phyloP scores from a whole-genome alignment of 2,329 filamentous ascomycete species.

The Hypoxylon rubiginosum region DNA sequence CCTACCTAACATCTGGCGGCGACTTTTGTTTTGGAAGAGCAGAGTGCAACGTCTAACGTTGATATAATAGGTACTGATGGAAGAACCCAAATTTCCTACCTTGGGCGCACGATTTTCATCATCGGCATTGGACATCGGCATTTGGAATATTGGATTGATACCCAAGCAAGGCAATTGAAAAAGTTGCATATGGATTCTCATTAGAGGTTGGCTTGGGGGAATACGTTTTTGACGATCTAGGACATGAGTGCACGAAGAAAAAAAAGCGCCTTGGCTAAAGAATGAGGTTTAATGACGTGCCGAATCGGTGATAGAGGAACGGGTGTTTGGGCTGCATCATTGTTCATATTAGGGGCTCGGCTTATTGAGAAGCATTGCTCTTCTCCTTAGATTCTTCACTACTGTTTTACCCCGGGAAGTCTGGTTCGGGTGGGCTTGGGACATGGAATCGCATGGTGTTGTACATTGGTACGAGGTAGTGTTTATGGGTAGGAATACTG shows the following conservation, averaged over 20 bases:
- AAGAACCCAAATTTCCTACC: conserved; percentile 13
- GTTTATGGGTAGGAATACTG: conserved; percentile 4
- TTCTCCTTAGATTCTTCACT: neutral
- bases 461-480: conserved; percentile 22
- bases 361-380: conserved; percentile 4
- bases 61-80: conserved; percentile 12
- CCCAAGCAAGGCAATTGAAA: conserved; percentile 34
- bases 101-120: conserved; percentile 20
- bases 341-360: neutral
- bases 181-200: conserved; percentile 34
- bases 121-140: too few relatives aligned
- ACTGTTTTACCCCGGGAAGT: neutral
- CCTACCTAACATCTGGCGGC: conserved; percentile 1
- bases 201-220: conserved; percentile 23
- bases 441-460: conserved; percentile 9
- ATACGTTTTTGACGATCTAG: neutral
- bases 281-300: conserved; percentile 8
- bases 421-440: neutral
- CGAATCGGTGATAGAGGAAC: conserved; percentile 2
- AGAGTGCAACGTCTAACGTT: neutral
- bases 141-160: conserved; percentile 38
- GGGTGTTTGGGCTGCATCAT: conserved; percentile 16
- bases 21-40: neutral
- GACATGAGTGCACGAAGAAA: conserved; percentile 11
- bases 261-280: neutral